Evolutionary conservation across 2,329 filamentous ascomycete genomes (phyloP).

Genomic region (Botrytis tulipae): DNA sequence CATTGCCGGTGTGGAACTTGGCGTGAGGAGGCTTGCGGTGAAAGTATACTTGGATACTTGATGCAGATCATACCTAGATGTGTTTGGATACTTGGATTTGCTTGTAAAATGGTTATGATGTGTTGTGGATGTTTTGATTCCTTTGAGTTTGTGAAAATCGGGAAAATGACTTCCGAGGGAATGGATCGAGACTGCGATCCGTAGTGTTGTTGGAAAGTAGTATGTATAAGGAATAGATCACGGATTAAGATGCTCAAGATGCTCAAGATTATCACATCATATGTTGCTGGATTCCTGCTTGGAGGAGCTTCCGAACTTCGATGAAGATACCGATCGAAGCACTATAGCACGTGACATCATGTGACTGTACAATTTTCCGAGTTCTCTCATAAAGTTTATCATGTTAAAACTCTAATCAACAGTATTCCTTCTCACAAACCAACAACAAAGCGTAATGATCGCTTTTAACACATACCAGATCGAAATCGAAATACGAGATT

Average conservation of each 20-base stretch:
- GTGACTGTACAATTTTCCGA: not conserved
- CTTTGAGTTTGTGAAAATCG: not conserved
- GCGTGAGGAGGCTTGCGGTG: not conserved
- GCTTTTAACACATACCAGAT: not conserved
- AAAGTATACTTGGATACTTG: not conserved
- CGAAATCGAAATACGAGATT: not conserved
- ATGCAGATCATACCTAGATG: no score
- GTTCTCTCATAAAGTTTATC: not conserved
- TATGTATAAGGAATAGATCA: not conserved
- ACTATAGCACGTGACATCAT: not conserved
- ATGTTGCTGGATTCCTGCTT: not conserved
- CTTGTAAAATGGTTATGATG: not conserved
- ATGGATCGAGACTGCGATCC: not conserved
- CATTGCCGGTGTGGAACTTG: conserved; percentile 1
- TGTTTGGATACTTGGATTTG: not conserved
- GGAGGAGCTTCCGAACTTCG: not conserved
- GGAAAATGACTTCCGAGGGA: not conserved
- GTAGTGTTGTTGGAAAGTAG: not conserved
- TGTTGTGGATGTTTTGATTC: not conserved
- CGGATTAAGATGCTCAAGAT: no score
- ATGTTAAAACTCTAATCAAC: not conserved
- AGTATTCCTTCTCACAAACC: not conserved
- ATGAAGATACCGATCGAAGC: not conserved
- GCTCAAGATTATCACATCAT: not conserved
- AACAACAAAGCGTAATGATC: not conserved